Percentiles rank a stretch among this genome's conserved stretches.
These are phyloP conservation scores for Thielaviopsis punctulata DNA, from an alignment of 2,329 filamentous ascomycete species.

Conservation along the genomic window DNA sequence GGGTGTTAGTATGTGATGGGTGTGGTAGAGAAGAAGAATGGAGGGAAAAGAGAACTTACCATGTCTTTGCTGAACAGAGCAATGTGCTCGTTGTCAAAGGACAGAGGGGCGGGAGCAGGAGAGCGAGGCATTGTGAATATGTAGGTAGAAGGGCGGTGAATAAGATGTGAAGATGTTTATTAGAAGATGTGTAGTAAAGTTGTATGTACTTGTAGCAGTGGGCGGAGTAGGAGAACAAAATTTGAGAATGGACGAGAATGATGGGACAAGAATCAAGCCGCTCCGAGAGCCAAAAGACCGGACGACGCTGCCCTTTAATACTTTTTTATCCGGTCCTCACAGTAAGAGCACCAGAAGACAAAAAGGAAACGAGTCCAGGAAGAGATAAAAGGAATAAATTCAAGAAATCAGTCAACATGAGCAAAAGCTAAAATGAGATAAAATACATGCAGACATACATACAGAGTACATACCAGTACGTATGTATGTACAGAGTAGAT, in stretches of 20 bases:
- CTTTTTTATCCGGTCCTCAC: too few species aligned
- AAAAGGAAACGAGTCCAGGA: not conserved
- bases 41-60: not conserved
- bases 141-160: not conserved
- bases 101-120: constrained; percentile 2
- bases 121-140: constrained; percentile 3
- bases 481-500: too few species aligned
- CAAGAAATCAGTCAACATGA: not conserved
- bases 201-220: too few species aligned
- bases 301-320: not conserved
- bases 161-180: not conserved
- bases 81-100: not conserved
- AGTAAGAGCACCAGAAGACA: not conserved
- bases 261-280: not conserved
- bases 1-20: constrained; percentile 1
- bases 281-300: not conserved
- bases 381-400: not conserved
- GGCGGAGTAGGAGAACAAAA: not conserved
- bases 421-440: too few species aligned
- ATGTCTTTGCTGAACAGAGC: constrained; percentile 4
- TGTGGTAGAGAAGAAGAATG: not conserved
- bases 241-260: not conserved
- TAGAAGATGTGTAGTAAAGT: not conserved
- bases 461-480: too few species aligned
- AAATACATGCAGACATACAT: too few species aligned